Conservation (phyloP, 106 monocot genomes). For the Dactylorhiza incarnata region DNA sequence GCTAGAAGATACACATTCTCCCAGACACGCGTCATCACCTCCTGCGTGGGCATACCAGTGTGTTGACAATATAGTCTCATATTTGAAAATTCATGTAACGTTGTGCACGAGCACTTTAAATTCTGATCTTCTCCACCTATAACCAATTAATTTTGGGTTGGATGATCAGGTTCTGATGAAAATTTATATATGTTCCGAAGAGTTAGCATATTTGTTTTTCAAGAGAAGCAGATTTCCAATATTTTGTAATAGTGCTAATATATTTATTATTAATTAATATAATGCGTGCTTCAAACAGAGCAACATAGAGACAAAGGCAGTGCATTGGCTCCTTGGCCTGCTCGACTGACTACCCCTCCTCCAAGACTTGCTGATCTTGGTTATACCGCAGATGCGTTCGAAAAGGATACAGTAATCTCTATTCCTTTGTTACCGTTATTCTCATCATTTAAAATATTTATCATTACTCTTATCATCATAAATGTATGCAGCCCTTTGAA, state of each 20-base stretch:
- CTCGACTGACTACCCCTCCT: conserved; percentile 56
- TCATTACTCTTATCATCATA: too few relatives aligned
- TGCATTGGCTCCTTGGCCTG: conserved; percentile 88
- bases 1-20: too few relatives aligned
- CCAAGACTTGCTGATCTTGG: conserved; percentile 74
- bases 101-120: too few relatives aligned
- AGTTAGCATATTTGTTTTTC: background rate
- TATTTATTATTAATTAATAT: background rate
- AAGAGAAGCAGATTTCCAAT: background rate
- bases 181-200: background rate
- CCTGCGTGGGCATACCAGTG: too few relatives aligned
- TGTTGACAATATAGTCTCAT: too few relatives aligned
- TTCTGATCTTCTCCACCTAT: too few relatives aligned
- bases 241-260: background rate
- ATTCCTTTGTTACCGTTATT: background rate
- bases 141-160: too few relatives aligned
- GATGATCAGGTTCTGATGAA: too few relatives aligned
- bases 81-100: too few relatives aligned
- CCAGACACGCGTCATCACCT: too few relatives aligned
- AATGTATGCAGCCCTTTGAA: too few relatives aligned
- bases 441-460: background rate
- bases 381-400: conserved; percentile 49
- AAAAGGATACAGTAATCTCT: conserved; percentile 55
- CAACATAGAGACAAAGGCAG: conserved; percentile 58
- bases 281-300: conserved; percentile 28